Evolutionary conservation across 192 early-diverging fungal genomes (phyloP).

Genomic region (Polychytrium aggregatum): DNA sequence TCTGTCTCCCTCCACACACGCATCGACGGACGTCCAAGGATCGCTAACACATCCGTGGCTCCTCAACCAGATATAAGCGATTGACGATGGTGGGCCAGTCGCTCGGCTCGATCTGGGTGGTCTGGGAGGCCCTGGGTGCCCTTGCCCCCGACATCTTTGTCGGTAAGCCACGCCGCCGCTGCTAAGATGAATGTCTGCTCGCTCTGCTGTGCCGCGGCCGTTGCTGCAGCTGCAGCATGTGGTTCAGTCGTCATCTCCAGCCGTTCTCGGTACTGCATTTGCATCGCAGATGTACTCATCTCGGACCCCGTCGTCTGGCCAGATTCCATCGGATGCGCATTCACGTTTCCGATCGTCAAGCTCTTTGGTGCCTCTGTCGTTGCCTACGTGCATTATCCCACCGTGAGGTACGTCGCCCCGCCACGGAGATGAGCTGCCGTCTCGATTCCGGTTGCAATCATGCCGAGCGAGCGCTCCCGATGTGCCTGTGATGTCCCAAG

Average conservation of each 20-base stretch:
- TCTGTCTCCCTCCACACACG: neutral
- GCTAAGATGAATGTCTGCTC: too few relatives aligned
- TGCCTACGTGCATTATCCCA: constrained; percentile 94
- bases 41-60: neutral
- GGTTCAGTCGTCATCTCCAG: too few relatives aligned
- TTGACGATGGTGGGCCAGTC: constrained; percentile 83
- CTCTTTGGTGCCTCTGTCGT: constrained; percentile 45
- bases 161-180: constrained; percentile 45
- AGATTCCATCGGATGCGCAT: constrained; percentile 95
- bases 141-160: constrained; percentile 73
- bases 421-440: too few relatives aligned
- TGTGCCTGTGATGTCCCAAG: too few relatives aligned
- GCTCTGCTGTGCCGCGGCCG: too few relatives aligned
- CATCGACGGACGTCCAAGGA: neutral
- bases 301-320: constrained; percentile 5
- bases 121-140: constrained; percentile 56
- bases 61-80: constrained; percentile 48
- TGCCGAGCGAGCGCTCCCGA: too few relatives aligned
- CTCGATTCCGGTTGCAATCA: too few relatives aligned
- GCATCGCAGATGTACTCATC: too few relatives aligned
- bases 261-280: too few relatives aligned
- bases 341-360: constrained; percentile 73
- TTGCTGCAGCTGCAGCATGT: too few relatives aligned
- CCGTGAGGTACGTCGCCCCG: constrained; percentile 57
- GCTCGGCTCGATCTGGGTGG: constrained; percentile 66